Evolutionary conservation across 257 asterid species (phyloP).

Genomic region (Handroanthus guayacan): DNA sequence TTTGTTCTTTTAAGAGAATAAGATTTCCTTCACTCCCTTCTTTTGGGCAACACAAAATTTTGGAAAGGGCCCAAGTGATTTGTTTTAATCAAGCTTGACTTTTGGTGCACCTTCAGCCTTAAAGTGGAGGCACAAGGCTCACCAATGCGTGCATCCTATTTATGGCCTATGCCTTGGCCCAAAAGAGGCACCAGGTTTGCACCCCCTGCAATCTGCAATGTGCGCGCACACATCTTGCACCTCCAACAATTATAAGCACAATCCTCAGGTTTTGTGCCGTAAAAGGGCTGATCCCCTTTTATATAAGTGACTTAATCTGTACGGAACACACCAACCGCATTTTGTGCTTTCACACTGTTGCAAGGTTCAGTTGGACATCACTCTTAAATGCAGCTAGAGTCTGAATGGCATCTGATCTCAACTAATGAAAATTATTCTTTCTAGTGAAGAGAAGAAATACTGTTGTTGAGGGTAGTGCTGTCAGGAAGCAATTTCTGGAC

Average conservation of each 20-base stretch:
- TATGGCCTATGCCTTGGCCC: constrained; percentile 24
- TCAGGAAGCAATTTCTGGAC: constrained; percentile 12
- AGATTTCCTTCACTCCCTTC: background rate
- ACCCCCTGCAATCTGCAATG: background rate
- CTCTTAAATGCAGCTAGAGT: constrained; percentile 17
- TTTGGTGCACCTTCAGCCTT: background rate
- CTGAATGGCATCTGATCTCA: constrained; percentile 2
- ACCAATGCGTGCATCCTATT: constrained; percentile 7
- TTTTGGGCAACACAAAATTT: background rate
- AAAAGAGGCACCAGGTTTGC: constrained; percentile 8
- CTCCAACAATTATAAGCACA: background rate
- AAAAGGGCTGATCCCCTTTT: background rate
- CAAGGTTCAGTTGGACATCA: constrained; percentile 6
- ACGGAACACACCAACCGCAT: background rate
- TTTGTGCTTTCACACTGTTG: constrained; percentile 25
- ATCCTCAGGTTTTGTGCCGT: background rate
- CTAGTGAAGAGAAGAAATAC: constrained; percentile 16
- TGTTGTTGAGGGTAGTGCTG: constrained; percentile 18
- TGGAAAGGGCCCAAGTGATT: background rate
- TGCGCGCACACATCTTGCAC: background rate
- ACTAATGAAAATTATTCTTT: constrained; percentile 3
- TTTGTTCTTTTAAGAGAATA: background rate
- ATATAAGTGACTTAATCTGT: background rate
- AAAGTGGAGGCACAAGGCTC: background rate
- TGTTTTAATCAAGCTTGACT: constrained; percentile 10